Conservation (phyloP, 371 early-diverging fungal species). For the Funneliformis caledonium region DNA sequence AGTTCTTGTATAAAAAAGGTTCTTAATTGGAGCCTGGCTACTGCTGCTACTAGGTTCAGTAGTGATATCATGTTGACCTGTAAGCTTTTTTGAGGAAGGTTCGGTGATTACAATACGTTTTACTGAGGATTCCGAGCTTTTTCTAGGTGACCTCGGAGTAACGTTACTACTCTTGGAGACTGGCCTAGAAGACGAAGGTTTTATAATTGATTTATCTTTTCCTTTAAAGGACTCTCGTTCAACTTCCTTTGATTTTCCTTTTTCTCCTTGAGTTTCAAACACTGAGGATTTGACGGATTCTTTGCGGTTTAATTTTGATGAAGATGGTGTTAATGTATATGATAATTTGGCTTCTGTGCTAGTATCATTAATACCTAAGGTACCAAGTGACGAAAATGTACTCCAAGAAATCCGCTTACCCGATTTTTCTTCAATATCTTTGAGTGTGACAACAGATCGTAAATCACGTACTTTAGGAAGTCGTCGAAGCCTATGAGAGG, state of each 20-base stretch:
- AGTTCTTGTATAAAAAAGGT: constrained; percentile 39
- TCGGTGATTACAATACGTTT: background rate
- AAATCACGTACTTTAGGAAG: constrained; percentile 21
- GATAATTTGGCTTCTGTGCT: background rate
- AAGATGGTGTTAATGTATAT: background rate
- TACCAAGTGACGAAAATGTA: constrained; percentile 7
- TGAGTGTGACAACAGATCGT: constrained; percentile 7
- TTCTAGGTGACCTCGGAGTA: background rate
- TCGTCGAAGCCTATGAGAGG: background rate
- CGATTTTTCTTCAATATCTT: constrained; percentile 26
- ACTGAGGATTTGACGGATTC: background rate
- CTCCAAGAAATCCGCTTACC: constrained; percentile 14
- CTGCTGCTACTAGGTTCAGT: background rate
- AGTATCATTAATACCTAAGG: background rate
- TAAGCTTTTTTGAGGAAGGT: background rate
- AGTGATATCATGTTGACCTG: background rate
- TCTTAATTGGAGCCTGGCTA: background rate
- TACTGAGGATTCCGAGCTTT: background rate
- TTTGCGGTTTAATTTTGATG: background rate
- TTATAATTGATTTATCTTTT: background rate
- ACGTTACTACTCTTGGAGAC: background rate
- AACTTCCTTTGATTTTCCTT: background rate
- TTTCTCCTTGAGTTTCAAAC: background rate
- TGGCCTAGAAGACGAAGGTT: background rate
- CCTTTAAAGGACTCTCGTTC: background rate